Base-by-base conservation (phyloP, 805 yeast species). In the Nadsonia fulvescens region DNA sequence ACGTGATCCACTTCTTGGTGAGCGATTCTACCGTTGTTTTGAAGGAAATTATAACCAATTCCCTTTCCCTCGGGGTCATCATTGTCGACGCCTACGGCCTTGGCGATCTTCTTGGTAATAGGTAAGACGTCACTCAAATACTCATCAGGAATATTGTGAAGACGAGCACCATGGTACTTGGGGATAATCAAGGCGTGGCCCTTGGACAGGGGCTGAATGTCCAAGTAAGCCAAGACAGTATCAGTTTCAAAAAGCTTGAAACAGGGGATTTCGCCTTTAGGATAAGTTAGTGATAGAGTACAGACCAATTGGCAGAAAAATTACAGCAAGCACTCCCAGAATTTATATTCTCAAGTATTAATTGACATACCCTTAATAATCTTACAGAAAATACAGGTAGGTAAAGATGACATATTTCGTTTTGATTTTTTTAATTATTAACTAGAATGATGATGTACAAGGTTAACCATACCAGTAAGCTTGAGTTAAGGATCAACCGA, bases 1-100 rank as follows among this genome's bases (percentile, higher is more conserved):
- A 89, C 95, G 48, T 86, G 98, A 39, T 77, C 89, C 31, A 89
- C 96, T 30, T 64, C 74, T 56, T 86, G 98, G 47, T 89, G 96
- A 8, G 96, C 98, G 44, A 83, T 71, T 46, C 78, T 56, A 25
- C 96, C 96, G 40, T 86, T 89, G 61, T 86, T 89, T 52, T 83
- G 96, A 37, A 86, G 57, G 12, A 86, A 48, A 46, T 86, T 86
- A 62, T 86, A 86, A 23, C 93, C 92, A 25, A 53, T 60, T n/a
- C n/a, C n/a, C n/a, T n/a, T n/a, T 16, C 68, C 64, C 7, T 61
- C 63, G 9, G 66, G 62, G 19, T 76, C 66, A 32, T 72, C 74
- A 23, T 56, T 54, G 34, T 41, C 42, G 12, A 53, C 47, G 3
- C 65, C 73, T 34, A 78, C 56, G 5, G 76, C 75, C 37, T 66